A percentile compares a stretch with the other conserved stretches of the same genome.
Evolutionary conservation across 164 flowering plant genomes (phyloP).

Genomic region (Cinnamomum chago): DNA sequence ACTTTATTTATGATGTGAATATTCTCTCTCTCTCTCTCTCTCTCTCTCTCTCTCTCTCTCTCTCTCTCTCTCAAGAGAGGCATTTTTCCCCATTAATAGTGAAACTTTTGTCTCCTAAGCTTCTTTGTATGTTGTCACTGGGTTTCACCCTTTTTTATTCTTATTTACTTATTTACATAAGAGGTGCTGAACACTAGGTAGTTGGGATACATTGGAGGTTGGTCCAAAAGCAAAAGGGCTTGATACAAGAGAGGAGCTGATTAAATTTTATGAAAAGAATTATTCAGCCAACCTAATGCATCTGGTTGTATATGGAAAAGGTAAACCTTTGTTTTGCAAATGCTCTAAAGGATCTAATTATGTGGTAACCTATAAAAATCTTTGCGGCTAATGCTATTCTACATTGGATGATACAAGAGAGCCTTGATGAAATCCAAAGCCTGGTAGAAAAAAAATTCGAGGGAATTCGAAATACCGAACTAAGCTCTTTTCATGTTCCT

Average conservation of each 20-base stretch:
- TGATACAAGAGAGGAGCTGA: slow-evolving; percentile 73
- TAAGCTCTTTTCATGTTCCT: slow-evolving; percentile 35
- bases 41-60: no score
- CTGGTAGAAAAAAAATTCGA: slow-evolving; percentile 60
- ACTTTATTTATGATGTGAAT: no score
- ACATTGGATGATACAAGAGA: slow-evolving; percentile 40
- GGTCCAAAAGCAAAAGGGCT: slow-evolving; percentile 73
- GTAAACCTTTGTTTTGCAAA: slow-evolving; percentile 28
- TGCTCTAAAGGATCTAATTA: neutral
- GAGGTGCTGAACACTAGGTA: slow-evolving; percentile 41
- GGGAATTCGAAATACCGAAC: slow-evolving; percentile 52
- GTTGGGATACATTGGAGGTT: slow-evolving; percentile 90
- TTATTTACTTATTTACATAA: neutral
- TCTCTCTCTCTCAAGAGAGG: no score
- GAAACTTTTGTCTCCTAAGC: neutral
- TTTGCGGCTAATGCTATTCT: neutral
- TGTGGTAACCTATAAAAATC: neutral
- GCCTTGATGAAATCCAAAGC: slow-evolving; percentile 67
- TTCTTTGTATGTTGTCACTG: neutral
- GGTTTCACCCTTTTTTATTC: neutral
- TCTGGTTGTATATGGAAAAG: slow-evolving; percentile 78
- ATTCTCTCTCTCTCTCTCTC: no score
- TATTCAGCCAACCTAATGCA: slow-evolving; percentile 97
- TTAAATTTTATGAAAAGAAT: slow-evolving; percentile 71
- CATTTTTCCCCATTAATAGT: no score